Base-by-base conservation (phyloP, 2,329 filamentous ascomycete species). In the Venturia aucupariae region DNA sequence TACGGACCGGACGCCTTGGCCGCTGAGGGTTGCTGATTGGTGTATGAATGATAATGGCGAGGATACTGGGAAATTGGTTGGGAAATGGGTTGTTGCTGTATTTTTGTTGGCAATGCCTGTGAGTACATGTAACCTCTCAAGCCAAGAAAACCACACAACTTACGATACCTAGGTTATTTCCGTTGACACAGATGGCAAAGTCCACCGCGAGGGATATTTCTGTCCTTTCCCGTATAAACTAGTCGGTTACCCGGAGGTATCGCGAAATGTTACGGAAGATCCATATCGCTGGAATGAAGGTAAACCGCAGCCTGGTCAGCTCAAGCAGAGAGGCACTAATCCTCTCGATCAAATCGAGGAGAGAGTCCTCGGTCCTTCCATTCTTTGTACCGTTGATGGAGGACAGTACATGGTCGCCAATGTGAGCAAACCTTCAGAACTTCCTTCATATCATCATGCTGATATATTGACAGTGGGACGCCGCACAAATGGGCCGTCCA, bases 11-110 rank as follows among this genome's bases (percentile, higher is more conserved):
- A 67, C 70, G 1, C 71, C 72, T 0, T 24, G 69, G 10, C 71
- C 67, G 27, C 63, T 74, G 30, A 68, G 72, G 17, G 39, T 74
- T 27, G 72, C 72, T 0, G 71, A 73, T 22, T 74, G 72, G 72
- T 71, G 72, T 1, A 69, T 71, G 30, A 70, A 68, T 22, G 71
- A 73, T 3, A 11, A 59, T 38, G 30, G 39, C 15, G 60, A 46
- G 48, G 71, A 72, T 44, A 66, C 68, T 54, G 67, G 69, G 0
- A 65, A 71, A 67, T 66, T 73, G 11, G 68, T 67, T 61, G 66
- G 69, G 6, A 74, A 74, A 57, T 74, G 71, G 70, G 70, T 74
- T 42, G 51, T 19, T 35, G 51, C 51, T 24, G 70, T 51, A 67
- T 72, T 1, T 22, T 51, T 72, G 71, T 69, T 73, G 15, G 70